phyloP scores from a whole-genome alignment of 108 stramenopile species.

The Mediolabrus comicus region DNA sequence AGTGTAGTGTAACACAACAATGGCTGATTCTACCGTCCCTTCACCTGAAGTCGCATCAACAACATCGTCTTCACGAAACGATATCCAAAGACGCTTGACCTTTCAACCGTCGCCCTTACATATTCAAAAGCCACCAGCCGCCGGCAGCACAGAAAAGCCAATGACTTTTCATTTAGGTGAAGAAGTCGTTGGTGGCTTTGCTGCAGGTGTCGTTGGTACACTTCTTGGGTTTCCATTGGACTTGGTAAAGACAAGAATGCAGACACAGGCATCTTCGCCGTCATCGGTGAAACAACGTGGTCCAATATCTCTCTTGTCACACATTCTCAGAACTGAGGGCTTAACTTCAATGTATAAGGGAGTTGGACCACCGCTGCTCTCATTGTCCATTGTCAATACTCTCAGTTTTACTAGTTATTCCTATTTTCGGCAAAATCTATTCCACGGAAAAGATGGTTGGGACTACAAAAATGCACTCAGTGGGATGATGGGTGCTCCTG shows the following conservation, averaged over 20 bases:
- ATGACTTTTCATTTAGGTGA: conserved; percentile 53
- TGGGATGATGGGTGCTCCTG: conserved; percentile 71
- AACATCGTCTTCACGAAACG: not conserved
- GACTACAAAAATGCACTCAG: conserved; percentile 74
- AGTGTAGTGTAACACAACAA: too few species aligned
- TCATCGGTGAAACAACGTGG: conserved; percentile 22
- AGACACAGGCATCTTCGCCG: conserved; percentile 33
- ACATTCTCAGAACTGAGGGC: conserved; percentile 75
- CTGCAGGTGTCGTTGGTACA: conserved; percentile 86
- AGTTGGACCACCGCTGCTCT: conserved; percentile 78
- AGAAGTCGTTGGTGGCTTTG: conserved; percentile 65
- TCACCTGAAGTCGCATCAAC: too few species aligned
- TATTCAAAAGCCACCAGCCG: not conserved
- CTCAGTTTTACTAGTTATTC: conserved; percentile 83
- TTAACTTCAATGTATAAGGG: conserved; percentile 81
- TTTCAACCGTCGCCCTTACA: not conserved
- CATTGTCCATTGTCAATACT: conserved; percentile 84
- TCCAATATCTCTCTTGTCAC: conserved; percentile 25
- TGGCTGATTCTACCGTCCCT: not conserved
- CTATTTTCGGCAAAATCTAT: conserved; percentile 62
- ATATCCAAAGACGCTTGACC: not conserved
- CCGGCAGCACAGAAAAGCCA: not conserved
- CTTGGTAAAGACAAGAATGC: conserved; percentile 54
- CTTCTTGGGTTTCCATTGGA: conserved; percentile 90
- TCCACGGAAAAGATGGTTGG: conserved; percentile 69